Percentiles rank a stretch among this genome's conserved stretches.
Conservation (phyloP, 768 basidiomycete genomes). For the Psilocybe sp. region DNA sequence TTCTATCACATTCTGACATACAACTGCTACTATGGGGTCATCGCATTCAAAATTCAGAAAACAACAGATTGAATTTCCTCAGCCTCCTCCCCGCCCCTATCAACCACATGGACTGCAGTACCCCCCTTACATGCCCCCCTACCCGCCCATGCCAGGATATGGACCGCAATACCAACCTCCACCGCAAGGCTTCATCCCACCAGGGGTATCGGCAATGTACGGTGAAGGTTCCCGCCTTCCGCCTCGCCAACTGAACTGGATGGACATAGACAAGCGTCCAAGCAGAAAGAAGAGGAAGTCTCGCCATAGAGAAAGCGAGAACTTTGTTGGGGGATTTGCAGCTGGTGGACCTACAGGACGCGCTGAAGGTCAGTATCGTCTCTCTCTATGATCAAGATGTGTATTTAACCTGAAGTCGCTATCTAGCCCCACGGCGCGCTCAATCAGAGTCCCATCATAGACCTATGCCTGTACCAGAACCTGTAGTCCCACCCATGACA, state of each 20-base stretch:
- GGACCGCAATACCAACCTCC: slow-evolving; percentile 12
- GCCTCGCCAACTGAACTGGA: slow-evolving; percentile 20
- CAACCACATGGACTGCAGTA: slow-evolving; percentile 9
- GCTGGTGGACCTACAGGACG: slow-evolving; percentile 12
- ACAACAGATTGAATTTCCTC: slow-evolving; percentile 15
- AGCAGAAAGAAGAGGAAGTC: slow-evolving; percentile 9
- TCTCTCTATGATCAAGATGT: neutral
- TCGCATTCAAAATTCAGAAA: slow-evolving; percentile 16
- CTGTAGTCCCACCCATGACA: slow-evolving; percentile 6
- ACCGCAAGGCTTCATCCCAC: slow-evolving; percentile 19
- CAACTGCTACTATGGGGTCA: slow-evolving; percentile 11
- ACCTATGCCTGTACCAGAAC: neutral
- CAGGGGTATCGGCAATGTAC: slow-evolving; percentile 9
- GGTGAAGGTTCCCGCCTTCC: slow-evolving; percentile 18
- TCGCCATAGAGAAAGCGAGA: slow-evolving; percentile 21
- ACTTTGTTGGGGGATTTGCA: slow-evolving; percentile 22
- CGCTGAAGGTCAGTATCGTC: slow-evolving; percentile 9
- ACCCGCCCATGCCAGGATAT: slow-evolving; percentile 8
- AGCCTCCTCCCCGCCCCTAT: slow-evolving; percentile 10
- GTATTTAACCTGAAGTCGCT: neutral
- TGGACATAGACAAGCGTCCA: slow-evolving; percentile 18
- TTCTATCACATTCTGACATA: neutral
- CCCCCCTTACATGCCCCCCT: slow-evolving; percentile 12
- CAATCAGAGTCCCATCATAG: slow-evolving; percentile 12
- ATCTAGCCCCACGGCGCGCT: slow-evolving; percentile 9